Conservation (phyloP, 768 basidiomycete species). For the Pholiota conissans region DNA sequence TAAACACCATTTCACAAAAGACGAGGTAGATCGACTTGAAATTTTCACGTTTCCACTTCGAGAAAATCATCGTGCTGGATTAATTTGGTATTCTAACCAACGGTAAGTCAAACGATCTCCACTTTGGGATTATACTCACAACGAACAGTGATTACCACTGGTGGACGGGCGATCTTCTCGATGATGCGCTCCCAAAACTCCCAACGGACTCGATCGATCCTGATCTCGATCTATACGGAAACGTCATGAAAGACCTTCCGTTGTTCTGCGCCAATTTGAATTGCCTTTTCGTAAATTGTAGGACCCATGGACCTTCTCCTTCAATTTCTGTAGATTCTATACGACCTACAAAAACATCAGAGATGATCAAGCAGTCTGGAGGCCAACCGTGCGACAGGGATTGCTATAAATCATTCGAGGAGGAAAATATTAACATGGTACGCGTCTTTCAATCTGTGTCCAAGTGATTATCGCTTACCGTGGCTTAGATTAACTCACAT, state of each 20-base stretch:
- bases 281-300: constrained; percentile 42
- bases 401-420: constrained; percentile 12
- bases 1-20: constrained; percentile 25
- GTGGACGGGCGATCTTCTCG: background rate
- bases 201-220: constrained; percentile 6
- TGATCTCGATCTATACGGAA: constrained; percentile 14
- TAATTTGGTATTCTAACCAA: constrained; percentile 17
- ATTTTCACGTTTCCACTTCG: constrained; percentile 27
- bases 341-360: constrained; percentile 4
- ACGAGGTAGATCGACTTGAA: constrained; percentile 35
- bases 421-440: constrained; percentile 4
- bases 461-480: background rate
- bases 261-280: constrained; percentile 47
- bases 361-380: background rate
- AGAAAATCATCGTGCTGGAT: background rate
- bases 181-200: constrained; percentile 37
- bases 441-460: background rate
- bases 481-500: constrained; percentile 17
- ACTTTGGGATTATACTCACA: background rate
- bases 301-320: constrained; percentile 9
- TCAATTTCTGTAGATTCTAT: background rate
- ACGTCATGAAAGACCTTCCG: constrained; percentile 30
- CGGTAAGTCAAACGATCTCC: constrained; percentile 29
- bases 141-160: background rate
- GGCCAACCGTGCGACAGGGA: background rate